Evolutionary conservation across 768 basidiomycete genomes (phyloP), one percentile per base, ranked within the genome.

Genomic region (Leccinum variicolor): DNA sequence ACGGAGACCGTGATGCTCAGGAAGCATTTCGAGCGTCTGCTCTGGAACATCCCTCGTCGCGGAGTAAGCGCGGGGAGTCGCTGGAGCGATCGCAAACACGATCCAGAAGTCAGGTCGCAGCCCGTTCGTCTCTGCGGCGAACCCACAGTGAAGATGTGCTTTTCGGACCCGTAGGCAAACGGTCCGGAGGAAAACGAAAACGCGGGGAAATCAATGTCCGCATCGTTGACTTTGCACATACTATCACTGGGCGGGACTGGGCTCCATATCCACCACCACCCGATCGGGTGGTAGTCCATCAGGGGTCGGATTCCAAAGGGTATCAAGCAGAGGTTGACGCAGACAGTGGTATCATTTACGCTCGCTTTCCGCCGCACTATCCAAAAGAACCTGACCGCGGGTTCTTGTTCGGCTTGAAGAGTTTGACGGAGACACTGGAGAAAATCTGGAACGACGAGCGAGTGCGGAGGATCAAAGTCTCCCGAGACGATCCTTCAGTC

Each of bases 161-260:
- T 47, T 71, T 82, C 17, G 88, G 87, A 6, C 83, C 89, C 25
- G 77, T 85, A 19, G 81, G 80, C 1, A 84, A 85, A 70, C 84
- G 86, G 45, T 80, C 81, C 14, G 77, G 74, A 50, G 82, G 83
- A n/a, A 83, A 83, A 53, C 84, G 86, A 57, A 89, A 87, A 69
- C 78, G 92, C 23, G 97, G 97, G 31, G 96, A 97, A 70, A 84
- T 98, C 58, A 93, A 92, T 68, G 90, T 99, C 60, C 92, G 95
- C 34, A 86, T 99, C 52, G 97, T 99, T 55, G 97, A 99, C 74
- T 99, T 99, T 75, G 97, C 96, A 13, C 96, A 98, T 69, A 98
- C 97, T 52, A 98, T 94, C 9, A 98, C 95, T 2, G 97, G 97
- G 13, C 81, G 81, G 23, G 97, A 99, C 73, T 98, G 92, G 84